Percentiles rank a stretch among this genome's conserved stretches.
Conservation (phyloP, 2,329 filamentous ascomycete genomes). For the Raffaelea albimanens region DNA sequence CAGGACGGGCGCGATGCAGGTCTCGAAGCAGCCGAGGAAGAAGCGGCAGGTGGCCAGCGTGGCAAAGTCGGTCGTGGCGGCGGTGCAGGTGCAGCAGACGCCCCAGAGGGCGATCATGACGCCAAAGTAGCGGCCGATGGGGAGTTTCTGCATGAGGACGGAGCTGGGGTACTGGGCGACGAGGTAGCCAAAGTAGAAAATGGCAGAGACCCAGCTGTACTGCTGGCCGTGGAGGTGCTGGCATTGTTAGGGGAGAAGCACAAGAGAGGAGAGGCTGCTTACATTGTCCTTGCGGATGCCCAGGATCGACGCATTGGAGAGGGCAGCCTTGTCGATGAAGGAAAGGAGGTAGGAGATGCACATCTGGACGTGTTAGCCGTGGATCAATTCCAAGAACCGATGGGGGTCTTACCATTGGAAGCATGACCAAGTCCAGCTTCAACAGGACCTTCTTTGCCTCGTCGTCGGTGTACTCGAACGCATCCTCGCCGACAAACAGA, state of each 20-base stretch:
- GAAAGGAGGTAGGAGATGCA: constrained; percentile 20
- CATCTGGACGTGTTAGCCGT: constrained; percentile 3
- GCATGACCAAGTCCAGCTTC: constrained; percentile 2
- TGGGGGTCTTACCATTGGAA: neutral
- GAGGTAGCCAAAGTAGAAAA: constrained; percentile 51
- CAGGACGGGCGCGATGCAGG: constrained; percentile 39
- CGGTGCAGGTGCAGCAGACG: constrained; percentile 37
- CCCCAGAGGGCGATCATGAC: constrained; percentile 46
- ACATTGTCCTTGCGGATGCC: constrained; percentile 2
- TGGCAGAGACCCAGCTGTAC: constrained; percentile 27
- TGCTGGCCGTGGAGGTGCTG: constrained; percentile 9
- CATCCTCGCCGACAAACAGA: constrained; percentile 14
- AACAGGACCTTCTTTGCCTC: neutral
- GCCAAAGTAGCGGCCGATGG: constrained; percentile 43
- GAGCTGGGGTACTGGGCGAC: constrained; percentile 48
- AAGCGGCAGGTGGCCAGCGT: constrained; percentile 35
- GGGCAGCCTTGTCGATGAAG: constrained; percentile 21
- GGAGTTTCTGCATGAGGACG: constrained; percentile 40
- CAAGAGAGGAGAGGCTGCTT: too few relatives aligned
- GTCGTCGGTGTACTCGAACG: neutral
- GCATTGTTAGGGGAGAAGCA: too few relatives aligned
- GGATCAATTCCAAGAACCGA: neutral
- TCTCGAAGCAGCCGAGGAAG: constrained; percentile 36
- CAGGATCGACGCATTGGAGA: constrained; percentile 8
- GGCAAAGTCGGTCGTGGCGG: constrained; percentile 36